Percentiles rank a stretch among this genome's conserved stretches.
Evolutionary conservation across 2,329 filamentous ascomycete species (phyloP).

Genomic region (Sarocladium oryzae): DNA sequence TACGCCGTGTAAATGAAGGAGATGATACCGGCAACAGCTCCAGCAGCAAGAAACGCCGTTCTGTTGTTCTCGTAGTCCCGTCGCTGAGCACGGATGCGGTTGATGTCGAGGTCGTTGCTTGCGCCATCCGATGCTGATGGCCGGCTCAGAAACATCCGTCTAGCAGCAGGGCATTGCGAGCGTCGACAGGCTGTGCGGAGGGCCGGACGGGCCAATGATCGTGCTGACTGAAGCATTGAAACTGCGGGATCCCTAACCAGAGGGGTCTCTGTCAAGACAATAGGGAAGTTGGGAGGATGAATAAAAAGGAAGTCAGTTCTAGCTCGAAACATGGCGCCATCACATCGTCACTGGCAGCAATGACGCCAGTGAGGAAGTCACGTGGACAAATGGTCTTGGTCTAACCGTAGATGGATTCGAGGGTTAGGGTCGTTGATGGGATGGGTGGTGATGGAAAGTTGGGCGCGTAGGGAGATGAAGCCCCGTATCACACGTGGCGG

Average conservation of each 20-base stretch:
- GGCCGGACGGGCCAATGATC: neutral
- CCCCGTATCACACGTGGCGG: neutral
- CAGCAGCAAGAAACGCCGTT: slow-evolving; percentile 44
- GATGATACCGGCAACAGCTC: slow-evolving; percentile 42
- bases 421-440: slow-evolving; percentile 1
- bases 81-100: slow-evolving; percentile 38
- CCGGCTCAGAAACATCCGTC: neutral
- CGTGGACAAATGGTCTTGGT: neutral
- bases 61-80: slow-evolving; percentile 45
- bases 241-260: neutral
- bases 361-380: neutral
- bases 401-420: neutral
- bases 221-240: neutral
- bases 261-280: neutral
- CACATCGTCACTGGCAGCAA: neutral
- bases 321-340: neutral
- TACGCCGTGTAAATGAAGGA: slow-evolving; percentile 45
- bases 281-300: neutral
- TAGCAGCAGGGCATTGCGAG: neutral
- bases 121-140: slow-evolving; percentile 21
- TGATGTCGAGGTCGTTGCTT: slow-evolving; percentile 44
- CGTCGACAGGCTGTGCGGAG: neutral
- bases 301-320: too few relatives aligned
- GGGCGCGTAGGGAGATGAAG: slow-evolving; percentile 7
- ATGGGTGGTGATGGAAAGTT: neutral